Conservation (phyloP, 306 rosid genomes). For the Rubus idaeus region DNA sequence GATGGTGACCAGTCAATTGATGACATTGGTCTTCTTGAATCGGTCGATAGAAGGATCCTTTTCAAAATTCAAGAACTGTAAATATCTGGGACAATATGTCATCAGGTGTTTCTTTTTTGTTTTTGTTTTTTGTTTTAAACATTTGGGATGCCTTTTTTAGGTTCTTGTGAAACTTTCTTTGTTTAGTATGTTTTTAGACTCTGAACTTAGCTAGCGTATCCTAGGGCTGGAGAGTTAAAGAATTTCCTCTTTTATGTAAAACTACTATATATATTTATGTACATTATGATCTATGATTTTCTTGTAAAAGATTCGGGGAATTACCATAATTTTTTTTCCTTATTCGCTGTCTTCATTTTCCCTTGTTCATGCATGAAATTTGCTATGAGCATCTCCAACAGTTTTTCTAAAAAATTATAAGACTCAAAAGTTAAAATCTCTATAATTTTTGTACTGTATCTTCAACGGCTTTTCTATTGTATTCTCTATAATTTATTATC, state of each 20-base stretch:
- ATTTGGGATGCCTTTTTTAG: not conserved
- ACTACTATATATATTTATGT: conserved; percentile 27
- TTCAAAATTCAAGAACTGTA: conserved; percentile 70
- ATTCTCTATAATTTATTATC: too few relatives aligned
- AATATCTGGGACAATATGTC: conserved; percentile 2
- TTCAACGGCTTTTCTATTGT: too few relatives aligned
- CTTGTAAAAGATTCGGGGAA: conserved; percentile 16
- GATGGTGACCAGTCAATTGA: conserved; percentile 47
- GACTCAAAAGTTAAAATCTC: too few relatives aligned
- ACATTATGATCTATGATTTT: conserved; percentile 30
- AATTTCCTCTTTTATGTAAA: conserved; percentile 33
- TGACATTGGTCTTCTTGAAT: conserved; percentile 78
- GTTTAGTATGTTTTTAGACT: conserved; percentile 40
- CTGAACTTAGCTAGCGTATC: conserved; percentile 19
- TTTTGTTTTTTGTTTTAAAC: not conserved
- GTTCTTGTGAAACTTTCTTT: conserved; percentile 31
- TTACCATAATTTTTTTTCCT: not conserved
- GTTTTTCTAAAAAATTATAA: too few relatives aligned
- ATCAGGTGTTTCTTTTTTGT: conserved; percentile 10
- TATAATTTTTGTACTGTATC: too few relatives aligned
- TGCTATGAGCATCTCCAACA: too few relatives aligned
- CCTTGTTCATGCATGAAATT: conserved; percentile 16
- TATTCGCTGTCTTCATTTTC: too few relatives aligned
- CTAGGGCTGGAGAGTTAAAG: conserved; percentile 29
- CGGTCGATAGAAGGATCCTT: conserved; percentile 71